Conservation (phyloP, 2,329 filamentous ascomycete genomes). For the Blastomyces silverae region DNA sequence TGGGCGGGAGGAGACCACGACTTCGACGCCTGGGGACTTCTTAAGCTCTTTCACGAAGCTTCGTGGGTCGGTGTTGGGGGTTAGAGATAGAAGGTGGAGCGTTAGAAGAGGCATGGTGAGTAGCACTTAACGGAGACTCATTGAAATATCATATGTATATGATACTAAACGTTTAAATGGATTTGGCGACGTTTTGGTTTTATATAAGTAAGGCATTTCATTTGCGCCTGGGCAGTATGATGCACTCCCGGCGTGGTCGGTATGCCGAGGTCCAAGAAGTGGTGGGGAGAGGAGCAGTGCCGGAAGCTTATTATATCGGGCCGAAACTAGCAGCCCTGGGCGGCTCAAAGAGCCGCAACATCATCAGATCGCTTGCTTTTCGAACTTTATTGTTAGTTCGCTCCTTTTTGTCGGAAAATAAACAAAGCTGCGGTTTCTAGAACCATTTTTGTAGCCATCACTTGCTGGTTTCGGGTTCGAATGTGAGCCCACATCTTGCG, state of each 20-base stretch:
- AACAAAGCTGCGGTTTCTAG: background rate
- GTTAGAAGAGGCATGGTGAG: slow-evolving; percentile 32
- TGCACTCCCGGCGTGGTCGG: background rate
- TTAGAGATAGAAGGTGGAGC: slow-evolving; percentile 32
- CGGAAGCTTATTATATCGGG: slow-evolving; percentile 2
- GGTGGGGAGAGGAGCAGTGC: background rate
- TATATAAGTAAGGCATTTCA: background rate
- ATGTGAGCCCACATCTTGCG: background rate
- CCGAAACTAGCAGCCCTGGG: too few relatives aligned
- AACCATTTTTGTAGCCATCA: background rate
- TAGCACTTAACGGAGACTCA: background rate
- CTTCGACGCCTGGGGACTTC: slow-evolving; percentile 23
- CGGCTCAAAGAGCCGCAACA: background rate
- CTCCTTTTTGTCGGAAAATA: background rate
- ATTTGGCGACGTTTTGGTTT: background rate
- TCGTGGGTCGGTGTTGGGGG: slow-evolving; percentile 22
- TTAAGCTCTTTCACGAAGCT: slow-evolving; percentile 29
- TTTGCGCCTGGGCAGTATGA: background rate
- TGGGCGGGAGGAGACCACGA: slow-evolving; percentile 34
- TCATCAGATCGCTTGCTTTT: background rate
- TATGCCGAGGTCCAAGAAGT: slow-evolving; percentile 3
- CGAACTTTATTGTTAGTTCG: background rate
- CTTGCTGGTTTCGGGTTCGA: background rate
- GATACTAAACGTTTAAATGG: background rate
- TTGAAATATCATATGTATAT: background rate